Evolutionary conservation across 2,329 filamentous ascomycete genomes (phyloP).

Genomic region (Chalaropsis ovoidea): DNA sequence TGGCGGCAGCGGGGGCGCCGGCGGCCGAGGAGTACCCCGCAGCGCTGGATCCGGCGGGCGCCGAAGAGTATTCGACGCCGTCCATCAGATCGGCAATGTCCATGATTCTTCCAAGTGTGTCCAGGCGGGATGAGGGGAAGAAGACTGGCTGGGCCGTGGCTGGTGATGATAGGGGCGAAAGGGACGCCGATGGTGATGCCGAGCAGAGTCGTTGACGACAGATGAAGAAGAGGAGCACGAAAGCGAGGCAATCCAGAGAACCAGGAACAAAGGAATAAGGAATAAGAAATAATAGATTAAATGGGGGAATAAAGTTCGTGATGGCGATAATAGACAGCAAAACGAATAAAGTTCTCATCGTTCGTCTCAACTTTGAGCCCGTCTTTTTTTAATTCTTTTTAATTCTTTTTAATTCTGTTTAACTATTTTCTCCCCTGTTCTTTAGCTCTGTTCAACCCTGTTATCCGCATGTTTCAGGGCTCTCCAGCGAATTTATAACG

Average conservation of each 20-base stretch:
- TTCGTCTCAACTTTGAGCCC: slow-evolving; percentile 1
- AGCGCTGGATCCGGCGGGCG: neutral
- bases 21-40: too few relatives aligned
- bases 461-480: neutral
- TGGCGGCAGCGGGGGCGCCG: neutral
- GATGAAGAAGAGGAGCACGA: neutral
- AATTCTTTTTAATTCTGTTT: neutral
- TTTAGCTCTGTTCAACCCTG: neutral
- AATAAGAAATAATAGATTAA: slow-evolving; percentile 20
- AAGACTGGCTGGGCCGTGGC: too few relatives aligned
- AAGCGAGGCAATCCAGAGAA: neutral
- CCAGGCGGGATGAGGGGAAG: neutral
- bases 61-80: slow-evolving; percentile 22
- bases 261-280: neutral
- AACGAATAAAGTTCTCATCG: neutral
- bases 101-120: neutral
- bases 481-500: neutral
- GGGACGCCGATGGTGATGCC: too few relatives aligned
- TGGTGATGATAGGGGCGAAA: too few relatives aligned
- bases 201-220: too few relatives aligned
- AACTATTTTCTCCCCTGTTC: neutral
- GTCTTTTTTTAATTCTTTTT: neutral
- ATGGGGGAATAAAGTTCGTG: slow-evolving; percentile 7
- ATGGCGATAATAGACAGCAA: neutral
- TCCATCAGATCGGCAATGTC: slow-evolving; percentile 25